phyloP scores from a whole-genome alignment of 2,329 filamentous ascomycete genomes.

The Apiospora koreana region DNA sequence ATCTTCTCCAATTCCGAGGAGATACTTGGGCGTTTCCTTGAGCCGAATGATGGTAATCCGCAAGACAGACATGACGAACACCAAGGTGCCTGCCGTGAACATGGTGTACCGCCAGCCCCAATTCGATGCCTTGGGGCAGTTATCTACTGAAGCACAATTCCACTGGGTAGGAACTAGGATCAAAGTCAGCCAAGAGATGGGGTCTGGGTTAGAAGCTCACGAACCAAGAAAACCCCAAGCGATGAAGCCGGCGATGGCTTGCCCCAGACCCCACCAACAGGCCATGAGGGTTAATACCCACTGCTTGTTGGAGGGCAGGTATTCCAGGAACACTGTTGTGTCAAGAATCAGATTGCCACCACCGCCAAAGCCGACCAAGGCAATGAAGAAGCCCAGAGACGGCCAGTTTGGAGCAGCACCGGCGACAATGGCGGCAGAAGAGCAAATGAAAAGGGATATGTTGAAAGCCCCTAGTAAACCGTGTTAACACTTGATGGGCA shows the following conservation, averaged over 20 bases:
- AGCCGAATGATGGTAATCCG: slow-evolving; percentile 57
- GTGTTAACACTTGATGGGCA: background rate
- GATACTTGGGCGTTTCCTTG: slow-evolving; percentile 61
- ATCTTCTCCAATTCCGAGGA: slow-evolving; percentile 54
- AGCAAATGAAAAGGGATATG: slow-evolving; percentile 62
- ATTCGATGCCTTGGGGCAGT: slow-evolving; percentile 45
- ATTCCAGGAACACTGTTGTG: slow-evolving; percentile 52
- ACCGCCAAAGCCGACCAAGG: slow-evolving; percentile 62
- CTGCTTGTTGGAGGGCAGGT: slow-evolving; percentile 53
- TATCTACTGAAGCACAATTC: slow-evolving; percentile 41
- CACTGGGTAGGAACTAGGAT: slow-evolving; percentile 36
- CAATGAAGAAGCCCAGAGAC: slow-evolving; percentile 63
- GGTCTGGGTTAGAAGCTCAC: slow-evolving; percentile 14
- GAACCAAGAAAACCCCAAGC: slow-evolving; percentile 51
- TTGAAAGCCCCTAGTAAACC: slow-evolving; percentile 58
- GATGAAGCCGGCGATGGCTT: slow-evolving; percentile 48
- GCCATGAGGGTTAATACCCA: slow-evolving; percentile 67
- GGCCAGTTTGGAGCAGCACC: slow-evolving; percentile 69
- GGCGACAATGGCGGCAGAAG: slow-evolving; percentile 62
- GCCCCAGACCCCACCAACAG: slow-evolving; percentile 52
- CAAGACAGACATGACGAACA: slow-evolving; percentile 51
- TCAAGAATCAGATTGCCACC: slow-evolving; percentile 67
- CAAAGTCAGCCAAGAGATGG: background rate
- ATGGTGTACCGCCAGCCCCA: slow-evolving; percentile 54
- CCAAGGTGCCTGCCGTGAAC: slow-evolving; percentile 47